These are phyloP conservation scores for Tephrocybe sp. DNA, from an alignment of 768 basidiomycete species.

Conservation along the genomic window DNA sequence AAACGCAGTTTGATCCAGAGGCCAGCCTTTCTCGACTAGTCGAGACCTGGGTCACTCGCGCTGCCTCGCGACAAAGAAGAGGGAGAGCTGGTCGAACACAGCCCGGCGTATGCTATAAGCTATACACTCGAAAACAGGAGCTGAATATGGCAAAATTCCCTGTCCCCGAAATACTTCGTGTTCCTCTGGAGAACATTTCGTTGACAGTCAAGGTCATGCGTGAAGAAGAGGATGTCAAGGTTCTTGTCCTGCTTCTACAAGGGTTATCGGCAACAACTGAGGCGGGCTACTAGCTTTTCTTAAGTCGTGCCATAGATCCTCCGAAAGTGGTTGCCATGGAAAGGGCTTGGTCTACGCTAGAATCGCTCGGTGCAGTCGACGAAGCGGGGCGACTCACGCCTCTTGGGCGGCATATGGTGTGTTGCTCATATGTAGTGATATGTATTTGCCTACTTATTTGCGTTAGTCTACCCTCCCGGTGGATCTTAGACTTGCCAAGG, in stretches of 20 bases:
- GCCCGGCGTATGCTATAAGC: slow-evolving; percentile 82
- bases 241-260: slow-evolving; percentile 23
- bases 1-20: slow-evolving; percentile 70
- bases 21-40: slow-evolving; percentile 71
- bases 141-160: slow-evolving; percentile 68
- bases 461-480: slow-evolving; percentile 77
- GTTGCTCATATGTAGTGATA: slow-evolving; percentile 12
- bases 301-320: slow-evolving; percentile 79
- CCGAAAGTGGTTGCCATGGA: slow-evolving; percentile 76
- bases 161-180: slow-evolving; percentile 83
- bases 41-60: slow-evolving; percentile 76
- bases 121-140: slow-evolving; percentile 77
- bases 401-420: slow-evolving; percentile 76
- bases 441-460: slow-evolving; percentile 2
- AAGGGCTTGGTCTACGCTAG: slow-evolving; percentile 67
- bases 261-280: background rate
- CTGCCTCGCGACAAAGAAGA: slow-evolving; percentile 78
- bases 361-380: slow-evolving; percentile 77
- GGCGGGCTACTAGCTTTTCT: slow-evolving; percentile 47
- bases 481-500: slow-evolving; percentile 86
- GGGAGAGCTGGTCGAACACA: slow-evolving; percentile 89
- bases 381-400: slow-evolving; percentile 67
- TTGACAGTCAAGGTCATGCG: slow-evolving; percentile 80
- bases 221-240: slow-evolving; percentile 76
- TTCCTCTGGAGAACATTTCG: slow-evolving; percentile 80